Evolutionary conservation across 768 basidiomycete species (phyloP).

Genomic region (Mycena olivaceomarginata): DNA sequence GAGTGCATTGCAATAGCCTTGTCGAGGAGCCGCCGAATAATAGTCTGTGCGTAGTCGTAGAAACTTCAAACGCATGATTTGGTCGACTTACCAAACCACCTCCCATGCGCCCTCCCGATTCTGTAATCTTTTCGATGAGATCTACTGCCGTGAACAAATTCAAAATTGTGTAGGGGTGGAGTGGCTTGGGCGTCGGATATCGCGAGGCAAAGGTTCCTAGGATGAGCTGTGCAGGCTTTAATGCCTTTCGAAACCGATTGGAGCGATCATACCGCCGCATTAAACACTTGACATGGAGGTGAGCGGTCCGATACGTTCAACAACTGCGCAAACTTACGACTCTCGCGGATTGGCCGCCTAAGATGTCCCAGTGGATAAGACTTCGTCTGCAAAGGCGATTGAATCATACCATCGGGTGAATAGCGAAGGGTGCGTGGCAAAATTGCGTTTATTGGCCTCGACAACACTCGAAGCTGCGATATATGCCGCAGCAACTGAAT

Average conservation of each 20-base stretch:
- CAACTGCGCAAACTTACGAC: constrained; percentile 34
- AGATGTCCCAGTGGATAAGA: constrained; percentile 57
- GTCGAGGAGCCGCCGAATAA: constrained; percentile 38
- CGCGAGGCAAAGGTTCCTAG: constrained; percentile 62
- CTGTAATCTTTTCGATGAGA: constrained; percentile 62
- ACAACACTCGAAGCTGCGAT: constrained; percentile 65
- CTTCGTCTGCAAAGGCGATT: constrained; percentile 53
- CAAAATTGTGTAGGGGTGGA: constrained; percentile 61
- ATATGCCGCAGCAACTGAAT: constrained; percentile 69
- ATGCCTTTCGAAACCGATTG: background rate
- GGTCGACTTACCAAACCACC: constrained; percentile 55
- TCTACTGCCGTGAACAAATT: constrained; percentile 66
- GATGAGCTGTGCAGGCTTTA: constrained; percentile 53
- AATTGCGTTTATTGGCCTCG: constrained; percentile 48
- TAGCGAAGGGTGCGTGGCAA: constrained; percentile 41
- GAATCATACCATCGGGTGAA: constrained; percentile 41
- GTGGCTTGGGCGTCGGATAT: constrained; percentile 61
- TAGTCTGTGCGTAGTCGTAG: constrained; percentile 22
- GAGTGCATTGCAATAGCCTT: constrained; percentile 38
- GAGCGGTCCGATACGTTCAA: background rate
- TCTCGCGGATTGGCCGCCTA: constrained; percentile 65
- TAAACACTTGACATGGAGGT: constrained; percentile 20
- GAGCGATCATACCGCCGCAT: constrained; percentile 24
- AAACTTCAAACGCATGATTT: background rate
- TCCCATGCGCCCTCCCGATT: constrained; percentile 59